Evolutionary conservation across 768 basidiomycete species (phyloP), one percentile per base, ranked within the genome.

Genomic region (Dacryopinax spathularia): DNA sequence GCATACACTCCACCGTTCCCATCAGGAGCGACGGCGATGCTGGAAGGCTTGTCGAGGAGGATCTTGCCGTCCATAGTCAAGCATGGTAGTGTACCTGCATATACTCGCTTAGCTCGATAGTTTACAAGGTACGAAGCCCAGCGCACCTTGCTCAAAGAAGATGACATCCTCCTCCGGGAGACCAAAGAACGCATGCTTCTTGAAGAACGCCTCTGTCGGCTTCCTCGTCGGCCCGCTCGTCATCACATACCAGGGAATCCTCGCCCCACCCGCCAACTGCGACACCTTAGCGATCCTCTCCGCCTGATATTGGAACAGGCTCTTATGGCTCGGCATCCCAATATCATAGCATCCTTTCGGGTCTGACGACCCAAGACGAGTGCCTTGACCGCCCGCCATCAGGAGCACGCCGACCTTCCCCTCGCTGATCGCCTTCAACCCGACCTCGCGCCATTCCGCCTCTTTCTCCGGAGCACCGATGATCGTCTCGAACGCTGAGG

Each of bases 261-360:
- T 73, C 62, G 91, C 88, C 0, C 83, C 81, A 60, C 81, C 83
- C 18, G 75, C 72, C 16, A 81, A 75, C 69, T 84, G 84, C 36
- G 74, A 72, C 63, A 99, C 76, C 64, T 89, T 84, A 65, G 81
- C 80, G 72, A 99, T 96, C 63, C 96, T 84, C 76, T 95, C 93
- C n/a, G 94, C 96, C 75, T 99, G 96, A 68, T 89, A 88, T 69
- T 96, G 92, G 79, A 99, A 98, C 62, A 99, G 84, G 13, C 87
- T 84, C 76, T 93, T 95, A 76, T 90, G 86, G 25, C 90, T 92
- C 12, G 93, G 90, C 34, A 99, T 79, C 15, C 88, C 90, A 68
- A 99, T 97, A 73, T 98, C 93, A 75, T 97, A 98, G 78, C 94
- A 96, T 3, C 96, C 96, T 72, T 99, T 99, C 22, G 96, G 96